Evolutionary conservation across 1,284 basidiomycete genomes (phyloP).

Genomic region (Moesziomyces sp.): DNA sequence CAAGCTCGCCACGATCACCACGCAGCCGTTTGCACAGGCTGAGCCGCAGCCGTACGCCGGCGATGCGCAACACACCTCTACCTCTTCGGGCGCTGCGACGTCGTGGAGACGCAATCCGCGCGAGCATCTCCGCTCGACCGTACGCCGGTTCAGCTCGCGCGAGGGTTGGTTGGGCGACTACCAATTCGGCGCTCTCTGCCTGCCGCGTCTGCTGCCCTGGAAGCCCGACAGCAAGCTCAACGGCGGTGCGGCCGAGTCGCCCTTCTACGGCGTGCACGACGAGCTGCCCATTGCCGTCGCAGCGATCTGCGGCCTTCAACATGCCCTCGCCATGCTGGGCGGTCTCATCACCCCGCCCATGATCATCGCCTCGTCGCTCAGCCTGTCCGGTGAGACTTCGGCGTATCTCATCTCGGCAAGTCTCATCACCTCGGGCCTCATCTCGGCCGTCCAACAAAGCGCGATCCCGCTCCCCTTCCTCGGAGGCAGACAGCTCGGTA

Average conservation of each 20-base stretch:
- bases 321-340: conserved; percentile 83
- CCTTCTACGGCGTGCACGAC: conserved; percentile 61
- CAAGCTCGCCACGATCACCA: conserved; percentile 38
- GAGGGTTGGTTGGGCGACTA: conserved; percentile 59
- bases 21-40: conserved; percentile 35
- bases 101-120: conserved; percentile 19
- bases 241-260: conserved; percentile 24
- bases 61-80: background rate
- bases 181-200: conserved; percentile 49
- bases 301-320: conserved; percentile 72
- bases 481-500: conserved; percentile 76
- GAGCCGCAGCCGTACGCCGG: conserved; percentile 3
- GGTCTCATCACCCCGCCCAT: conserved; percentile 82
- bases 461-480: conserved; percentile 73
- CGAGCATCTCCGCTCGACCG: conserved; percentile 4
- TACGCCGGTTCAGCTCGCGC: conserved; percentile 19
- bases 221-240: conserved; percentile 26
- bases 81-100: background rate
- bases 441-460: conserved; percentile 81
- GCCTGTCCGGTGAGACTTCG: conserved; percentile 70
- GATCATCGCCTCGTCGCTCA: conserved; percentile 70
- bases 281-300: conserved; percentile 53
- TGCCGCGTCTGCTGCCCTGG: conserved; percentile 54
- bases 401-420: conserved; percentile 85
- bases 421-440: conserved; percentile 76